These are phyloP conservation scores for Nakazawaea laoshanensis DNA, from an alignment of 805 yeast genomes.

Conservation along the genomic window DNA sequence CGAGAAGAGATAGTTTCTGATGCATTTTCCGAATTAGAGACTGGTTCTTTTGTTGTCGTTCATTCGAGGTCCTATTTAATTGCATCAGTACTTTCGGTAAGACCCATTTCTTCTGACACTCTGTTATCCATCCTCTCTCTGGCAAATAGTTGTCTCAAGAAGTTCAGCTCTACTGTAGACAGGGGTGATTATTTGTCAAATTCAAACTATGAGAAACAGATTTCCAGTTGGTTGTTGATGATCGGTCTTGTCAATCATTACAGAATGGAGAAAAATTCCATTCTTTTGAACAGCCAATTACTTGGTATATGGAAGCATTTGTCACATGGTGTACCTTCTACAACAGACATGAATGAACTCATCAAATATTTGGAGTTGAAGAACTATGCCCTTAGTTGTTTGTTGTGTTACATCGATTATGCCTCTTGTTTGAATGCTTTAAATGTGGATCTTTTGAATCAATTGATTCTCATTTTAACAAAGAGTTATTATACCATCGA, in stretches of 20 bases:
- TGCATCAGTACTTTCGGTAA: constrained; percentile 21
- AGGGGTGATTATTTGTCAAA: constrained; percentile 23
- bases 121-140: constrained; percentile 21
- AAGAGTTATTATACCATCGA: constrained; percentile 22
- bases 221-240: constrained; percentile 54
- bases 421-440: constrained; percentile 34
- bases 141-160: constrained; percentile 20
- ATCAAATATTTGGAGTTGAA: constrained; percentile 39
- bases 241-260: constrained; percentile 54
- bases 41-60: constrained; percentile 23
- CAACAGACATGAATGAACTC: constrained; percentile 24
- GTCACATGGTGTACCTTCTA: constrained; percentile 36
- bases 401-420: constrained; percentile 44
- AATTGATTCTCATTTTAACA: constrained; percentile 20
- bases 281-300: constrained; percentile 50
- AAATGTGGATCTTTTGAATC: constrained; percentile 24
- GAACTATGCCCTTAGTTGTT: constrained; percentile 49
- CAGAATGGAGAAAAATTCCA: constrained; percentile 34
- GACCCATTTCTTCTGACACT: constrained; percentile 22
- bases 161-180: constrained; percentile 26
- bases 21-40: too few species aligned
- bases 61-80: constrained; percentile 18
- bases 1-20: too few species aligned
- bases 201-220: constrained; percentile 24
- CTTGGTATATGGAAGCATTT: constrained; percentile 57